Base-by-base conservation (phyloP, 2,329 filamentous ascomycete genomes). In the Aspergillus sergii region DNA sequence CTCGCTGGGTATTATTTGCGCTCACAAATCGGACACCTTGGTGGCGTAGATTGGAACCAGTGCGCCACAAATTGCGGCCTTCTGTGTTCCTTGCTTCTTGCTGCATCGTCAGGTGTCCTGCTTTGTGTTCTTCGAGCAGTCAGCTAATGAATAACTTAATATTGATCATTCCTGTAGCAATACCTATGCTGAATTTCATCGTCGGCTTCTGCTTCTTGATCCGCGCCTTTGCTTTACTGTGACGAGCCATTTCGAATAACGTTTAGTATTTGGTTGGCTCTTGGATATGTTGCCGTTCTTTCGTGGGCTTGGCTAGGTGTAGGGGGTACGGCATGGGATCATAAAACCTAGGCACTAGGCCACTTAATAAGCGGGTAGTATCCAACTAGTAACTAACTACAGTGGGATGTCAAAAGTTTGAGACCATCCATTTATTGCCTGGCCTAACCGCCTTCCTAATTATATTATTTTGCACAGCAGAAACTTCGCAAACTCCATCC, bases 31-130 rank as follows among this genome's bases (percentile, higher is more conserved):
- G 73, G 57, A 91, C 82, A 28, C 79, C 78, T 59, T 83, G 80
- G 68, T 89, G 77, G 63, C 88, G 82, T 57, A 90, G 79, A 66
- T 82, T 82, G 57, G 78, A 75, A 64, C 81, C 80, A 3, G 80
- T 74, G 60, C 81, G 80, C 75, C 82, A 84, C 53, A 79, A 73
- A 34, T 77, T 78, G 67, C 85, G 82, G 21, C 76, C 80, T 71
- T 84, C 84, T 14, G 85, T 87, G 69, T 86, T 87, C 26, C 81
- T 81, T 41, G 86, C 86, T 75, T 88, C 86, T 67, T 89, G 84
- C 66, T 81, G 80, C 74, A 89, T 80, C 1, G 83, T 84, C 60
- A 79, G 66, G 32, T 68, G 64, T 30, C 64, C 67, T 71, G 69
- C 59, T 30, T 65, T 64, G 57, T 56, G 50, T 43, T 43, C 68